Percentiles rank a stretch among this genome's conserved stretches.
Evolutionary conservation across 768 basidiomycete species (phyloP).

Genomic region (Suillus placidus): DNA sequence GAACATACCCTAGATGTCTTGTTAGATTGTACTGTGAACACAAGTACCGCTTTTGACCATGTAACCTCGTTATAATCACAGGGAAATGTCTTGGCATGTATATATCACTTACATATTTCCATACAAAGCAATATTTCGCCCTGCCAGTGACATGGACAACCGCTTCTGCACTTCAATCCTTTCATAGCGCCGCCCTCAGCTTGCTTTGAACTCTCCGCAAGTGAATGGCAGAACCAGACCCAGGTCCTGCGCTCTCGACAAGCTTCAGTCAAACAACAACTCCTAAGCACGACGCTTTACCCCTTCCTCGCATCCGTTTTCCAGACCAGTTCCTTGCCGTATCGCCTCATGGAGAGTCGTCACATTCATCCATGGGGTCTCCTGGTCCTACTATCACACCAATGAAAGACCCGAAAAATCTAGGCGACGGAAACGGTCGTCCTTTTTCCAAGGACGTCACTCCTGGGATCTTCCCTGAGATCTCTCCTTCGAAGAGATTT

Average conservation of each 20-base stretch:
- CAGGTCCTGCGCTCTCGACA: constrained; percentile 22
- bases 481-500: constrained; percentile 19
- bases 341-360: constrained; percentile 30
- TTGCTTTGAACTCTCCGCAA: not conserved
- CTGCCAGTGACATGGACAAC: not conserved
- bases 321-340: constrained; percentile 33
- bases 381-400: constrained; percentile 19
- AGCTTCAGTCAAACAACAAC: constrained; percentile 22
- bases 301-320: constrained; percentile 37
- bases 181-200: not conserved
- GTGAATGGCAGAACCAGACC: constrained; percentile 38
- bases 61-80: constrained; percentile 13
- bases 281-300: constrained; percentile 14
- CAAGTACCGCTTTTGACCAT: not conserved
- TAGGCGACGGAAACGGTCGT: constrained; percentile 22
- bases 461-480: constrained; percentile 7
- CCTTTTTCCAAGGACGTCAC: constrained; percentile 23
- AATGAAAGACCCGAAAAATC: constrained; percentile 17
- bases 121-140: not conserved
- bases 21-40: not conserved
- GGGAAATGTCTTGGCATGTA: constrained; percentile 2
- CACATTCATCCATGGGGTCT: constrained; percentile 32
- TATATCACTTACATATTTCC: constrained; percentile 2
- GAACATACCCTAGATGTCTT: not conserved
- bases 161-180: not conserved